phyloP scores from a whole-genome alignment of 805 yeast species.

The Kurtzmaniella cleridarum region DNA sequence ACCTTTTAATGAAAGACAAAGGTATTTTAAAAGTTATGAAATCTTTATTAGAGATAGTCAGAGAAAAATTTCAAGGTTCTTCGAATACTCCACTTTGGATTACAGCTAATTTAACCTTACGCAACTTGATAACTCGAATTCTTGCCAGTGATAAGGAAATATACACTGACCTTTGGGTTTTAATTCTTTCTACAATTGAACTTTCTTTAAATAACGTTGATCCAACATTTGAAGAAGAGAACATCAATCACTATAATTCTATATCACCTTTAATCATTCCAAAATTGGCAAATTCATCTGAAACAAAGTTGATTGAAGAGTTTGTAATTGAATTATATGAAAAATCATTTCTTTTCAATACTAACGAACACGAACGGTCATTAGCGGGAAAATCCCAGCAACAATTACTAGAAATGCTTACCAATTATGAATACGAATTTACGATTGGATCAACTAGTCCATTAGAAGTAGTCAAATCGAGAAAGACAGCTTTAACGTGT shows the following conservation, averaged over 20 bases:
- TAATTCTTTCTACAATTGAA: conserved; percentile 36
- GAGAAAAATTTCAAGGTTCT: conserved; percentile 35
- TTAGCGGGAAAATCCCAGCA: conserved; percentile 18
- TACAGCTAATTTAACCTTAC: conserved; percentile 40
- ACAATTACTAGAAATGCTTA: conserved; percentile 33
- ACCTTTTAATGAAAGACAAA: conserved; percentile 37
- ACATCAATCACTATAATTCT: conserved; percentile 37
- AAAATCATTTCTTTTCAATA: conserved; percentile 54
- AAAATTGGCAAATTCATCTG: conserved; percentile 11
- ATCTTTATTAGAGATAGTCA: conserved; percentile 50
- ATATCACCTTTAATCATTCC: conserved; percentile 41
- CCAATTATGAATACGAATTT: conserved; percentile 39
- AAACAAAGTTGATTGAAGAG: conserved; percentile 29
- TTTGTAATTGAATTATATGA: conserved; percentile 49
- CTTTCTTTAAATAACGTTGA: conserved; percentile 33
- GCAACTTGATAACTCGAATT: conserved; percentile 21
- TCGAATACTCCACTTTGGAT: conserved; percentile 46
- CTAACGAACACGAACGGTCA: conserved; percentile 46
- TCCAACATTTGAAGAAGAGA: conserved; percentile 37
- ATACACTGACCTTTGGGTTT: conserved; percentile 30
- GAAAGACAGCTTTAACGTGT: conserved; percentile 49
- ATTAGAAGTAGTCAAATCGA: conserved; percentile 38
- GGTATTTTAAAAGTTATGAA: conserved; percentile 41
- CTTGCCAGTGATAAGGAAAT: conserved; percentile 6
- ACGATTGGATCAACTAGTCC: conserved; percentile 63